Percentiles rank a stretch among this genome's conserved stretches.
Evolutionary conservation across 1,284 basidiomycete species (phyloP).

Genomic region (Ustilago sp.): DNA sequence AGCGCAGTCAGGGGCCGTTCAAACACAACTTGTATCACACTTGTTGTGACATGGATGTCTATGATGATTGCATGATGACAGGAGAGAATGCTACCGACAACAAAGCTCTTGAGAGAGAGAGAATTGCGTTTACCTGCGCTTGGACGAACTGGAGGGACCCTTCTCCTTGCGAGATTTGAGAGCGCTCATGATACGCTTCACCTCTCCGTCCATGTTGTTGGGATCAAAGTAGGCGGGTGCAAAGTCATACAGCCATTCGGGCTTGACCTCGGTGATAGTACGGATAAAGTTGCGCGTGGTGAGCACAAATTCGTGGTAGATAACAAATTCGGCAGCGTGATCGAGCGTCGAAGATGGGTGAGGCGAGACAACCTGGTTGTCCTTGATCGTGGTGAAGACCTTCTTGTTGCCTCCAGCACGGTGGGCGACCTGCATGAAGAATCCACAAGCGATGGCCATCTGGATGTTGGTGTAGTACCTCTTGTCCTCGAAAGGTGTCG

Average conservation of each 20-base stretch:
- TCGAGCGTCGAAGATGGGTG: constrained; percentile 94
- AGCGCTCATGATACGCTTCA: constrained; percentile 61
- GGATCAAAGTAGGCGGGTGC: constrained; percentile 83
- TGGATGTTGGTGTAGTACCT: constrained; percentile 85
- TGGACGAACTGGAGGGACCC: constrained; percentile 15
- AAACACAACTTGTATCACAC: neutral
- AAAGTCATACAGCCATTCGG: constrained; percentile 91
- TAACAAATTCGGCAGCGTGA: constrained; percentile 93
- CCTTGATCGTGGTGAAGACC: constrained; percentile 82
- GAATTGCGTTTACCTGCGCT: constrained; percentile 27
- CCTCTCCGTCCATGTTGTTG: constrained; percentile 61
- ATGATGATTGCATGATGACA: neutral
- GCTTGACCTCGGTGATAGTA: constrained; percentile 86
- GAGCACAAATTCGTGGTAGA: constrained; percentile 96
- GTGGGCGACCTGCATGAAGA: constrained; percentile 99
- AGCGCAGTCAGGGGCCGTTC: neutral
- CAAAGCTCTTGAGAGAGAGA: neutral
- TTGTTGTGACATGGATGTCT: neutral
- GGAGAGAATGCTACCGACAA: neutral
- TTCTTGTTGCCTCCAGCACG: constrained; percentile 72
- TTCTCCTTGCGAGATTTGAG: constrained; percentile 54
- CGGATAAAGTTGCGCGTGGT: constrained; percentile 85
- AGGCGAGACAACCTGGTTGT: constrained; percentile 91
- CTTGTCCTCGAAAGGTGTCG: constrained; percentile 80
- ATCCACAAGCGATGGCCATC: constrained; percentile 88